Percentiles rank a stretch among this genome's conserved stretches.
These are phyloP conservation scores for Ceratobasidium papillatum DNA, from an alignment of 1,284 basidiomycete species.

Conservation along the genomic window DNA sequence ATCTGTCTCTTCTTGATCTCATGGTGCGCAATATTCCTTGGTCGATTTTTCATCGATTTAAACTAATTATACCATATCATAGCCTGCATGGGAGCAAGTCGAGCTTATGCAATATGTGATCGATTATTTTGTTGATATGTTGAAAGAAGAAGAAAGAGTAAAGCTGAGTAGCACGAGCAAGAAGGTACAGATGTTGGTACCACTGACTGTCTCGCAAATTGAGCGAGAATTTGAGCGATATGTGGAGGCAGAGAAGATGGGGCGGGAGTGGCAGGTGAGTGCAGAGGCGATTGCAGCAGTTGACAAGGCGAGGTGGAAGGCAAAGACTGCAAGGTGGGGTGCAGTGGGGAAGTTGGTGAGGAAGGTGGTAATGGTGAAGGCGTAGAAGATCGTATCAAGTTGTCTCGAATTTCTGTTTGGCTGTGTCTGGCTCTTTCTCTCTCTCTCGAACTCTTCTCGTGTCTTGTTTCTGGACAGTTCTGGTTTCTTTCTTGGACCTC, in stretches of 20 bases:
- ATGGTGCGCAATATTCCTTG: neutral
- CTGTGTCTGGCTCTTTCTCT: no score
- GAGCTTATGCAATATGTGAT: conserved; percentile 2
- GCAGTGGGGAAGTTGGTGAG: neutral
- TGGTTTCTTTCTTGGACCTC: no score
- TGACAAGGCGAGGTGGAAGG: neutral
- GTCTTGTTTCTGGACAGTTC: no score
- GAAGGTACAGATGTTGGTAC: conserved; percentile 28
- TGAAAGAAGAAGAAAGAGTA: neutral
- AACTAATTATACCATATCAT: neutral
- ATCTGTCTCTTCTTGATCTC: conserved; percentile 5
- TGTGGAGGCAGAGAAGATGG: conserved; percentile 8
- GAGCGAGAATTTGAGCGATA: neutral
- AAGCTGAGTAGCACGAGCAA: conserved; percentile 7
- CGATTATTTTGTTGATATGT: conserved; percentile 2
- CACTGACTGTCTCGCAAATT: conserved; percentile 15
- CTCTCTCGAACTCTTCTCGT: neutral
- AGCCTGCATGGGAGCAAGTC: conserved; percentile 17
- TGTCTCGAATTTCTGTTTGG: no score
- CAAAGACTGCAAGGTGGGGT: conserved; percentile 3
- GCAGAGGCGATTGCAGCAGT: neutral
- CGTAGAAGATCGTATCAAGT: neutral
- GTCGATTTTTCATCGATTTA: neutral
- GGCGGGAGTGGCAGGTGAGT: neutral
- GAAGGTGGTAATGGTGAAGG: neutral